Evolutionary conservation across 305 asterid genomes (phyloP).

Genomic region (Fraxinus baroniana): DNA sequence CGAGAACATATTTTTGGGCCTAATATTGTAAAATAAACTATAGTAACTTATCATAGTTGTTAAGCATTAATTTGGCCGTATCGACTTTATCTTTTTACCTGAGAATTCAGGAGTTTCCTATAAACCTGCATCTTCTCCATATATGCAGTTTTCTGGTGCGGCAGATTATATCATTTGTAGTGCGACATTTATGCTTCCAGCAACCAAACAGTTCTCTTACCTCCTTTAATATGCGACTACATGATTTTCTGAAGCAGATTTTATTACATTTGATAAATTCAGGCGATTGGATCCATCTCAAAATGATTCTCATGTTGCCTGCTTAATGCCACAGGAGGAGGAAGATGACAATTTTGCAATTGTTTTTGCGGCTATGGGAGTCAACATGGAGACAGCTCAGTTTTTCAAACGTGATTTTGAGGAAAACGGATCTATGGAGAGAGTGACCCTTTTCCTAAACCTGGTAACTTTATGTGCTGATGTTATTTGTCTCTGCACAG

Average conservation of each 20-base stretch:
- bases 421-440: slow-evolving; percentile 98
- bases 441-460: slow-evolving; percentile 93
- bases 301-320: slow-evolving; percentile 24
- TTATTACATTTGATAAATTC: not conserved
- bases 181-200: not conserved
- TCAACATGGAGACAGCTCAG: slow-evolving; percentile 98
- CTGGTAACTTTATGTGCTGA: slow-evolving; percentile 46
- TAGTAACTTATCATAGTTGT: not conserved
- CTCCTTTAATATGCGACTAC: not conserved
- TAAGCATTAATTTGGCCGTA: not conserved
- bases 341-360: slow-evolving; percentile 96
- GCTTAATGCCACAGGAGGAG: slow-evolving; percentile 47
- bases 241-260: not conserved
- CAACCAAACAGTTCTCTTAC: not conserved
- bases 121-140: not conserved
- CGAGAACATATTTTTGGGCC: slow-evolving; percentile 8
- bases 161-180: not conserved
- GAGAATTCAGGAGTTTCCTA: not conserved
- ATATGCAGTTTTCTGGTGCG: not conserved
- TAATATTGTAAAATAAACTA: not conserved
- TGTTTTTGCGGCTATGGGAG: slow-evolving; percentile 99
- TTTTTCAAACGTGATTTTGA: slow-evolving; percentile 97
- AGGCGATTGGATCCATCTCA: slow-evolving; percentile 13
- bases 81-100: not conserved
- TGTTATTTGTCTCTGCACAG: slow-evolving; percentile 5